Percentiles rank a stretch among this genome's conserved stretches.
Conservation (phyloP, 2,329 filamentous ascomycete genomes). For the Pseudopyricularia javanii region DNA sequence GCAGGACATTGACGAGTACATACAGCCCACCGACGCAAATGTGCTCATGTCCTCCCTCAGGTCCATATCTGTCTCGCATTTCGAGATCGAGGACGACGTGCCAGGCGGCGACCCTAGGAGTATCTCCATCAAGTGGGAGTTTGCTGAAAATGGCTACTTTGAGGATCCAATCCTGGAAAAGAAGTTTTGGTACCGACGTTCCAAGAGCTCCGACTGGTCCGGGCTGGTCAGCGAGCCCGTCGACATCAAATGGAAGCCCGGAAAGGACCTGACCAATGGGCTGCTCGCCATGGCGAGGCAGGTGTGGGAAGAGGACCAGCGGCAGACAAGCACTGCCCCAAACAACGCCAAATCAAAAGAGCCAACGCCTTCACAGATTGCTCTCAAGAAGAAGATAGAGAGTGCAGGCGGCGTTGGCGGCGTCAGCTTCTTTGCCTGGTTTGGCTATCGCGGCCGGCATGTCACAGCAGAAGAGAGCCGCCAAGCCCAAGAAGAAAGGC, state of each 20-base stretch:
- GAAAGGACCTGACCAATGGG: slow-evolving; percentile 72
- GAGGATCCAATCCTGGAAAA: slow-evolving; percentile 70
- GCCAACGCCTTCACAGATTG: slow-evolving; percentile 27
- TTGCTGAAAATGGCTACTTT: slow-evolving; percentile 73
- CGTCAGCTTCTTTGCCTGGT: slow-evolving; percentile 79
- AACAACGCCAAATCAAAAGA: slow-evolving; percentile 23
- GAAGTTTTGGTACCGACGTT: slow-evolving; percentile 76
- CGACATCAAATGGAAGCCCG: slow-evolving; percentile 75
- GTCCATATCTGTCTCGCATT: slow-evolving; percentile 61
- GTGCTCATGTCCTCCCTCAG: slow-evolving; percentile 59
- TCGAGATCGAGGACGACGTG: slow-evolving; percentile 55
- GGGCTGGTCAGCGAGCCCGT: slow-evolving; percentile 84
- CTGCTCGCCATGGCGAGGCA: slow-evolving; percentile 62
- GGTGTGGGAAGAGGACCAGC: slow-evolving; percentile 51
- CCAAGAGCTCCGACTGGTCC: slow-evolving; percentile 49
- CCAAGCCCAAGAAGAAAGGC: slow-evolving; percentile 44
- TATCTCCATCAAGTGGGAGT: slow-evolving; percentile 66
- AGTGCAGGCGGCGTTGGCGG: slow-evolving; percentile 45
- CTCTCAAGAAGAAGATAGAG: slow-evolving; percentile 6
- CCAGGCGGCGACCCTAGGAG: slow-evolving; percentile 64
- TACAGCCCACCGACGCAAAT: slow-evolving; percentile 67
- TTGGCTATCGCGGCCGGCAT: slow-evolving; percentile 63
- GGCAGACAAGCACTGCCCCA: background rate
- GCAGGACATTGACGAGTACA: slow-evolving; percentile 74
- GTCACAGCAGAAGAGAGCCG: slow-evolving; percentile 62